phyloP scores from a whole-genome alignment of 2,329 filamentous ascomycete species.

The Fusarium sulawesiense region DNA sequence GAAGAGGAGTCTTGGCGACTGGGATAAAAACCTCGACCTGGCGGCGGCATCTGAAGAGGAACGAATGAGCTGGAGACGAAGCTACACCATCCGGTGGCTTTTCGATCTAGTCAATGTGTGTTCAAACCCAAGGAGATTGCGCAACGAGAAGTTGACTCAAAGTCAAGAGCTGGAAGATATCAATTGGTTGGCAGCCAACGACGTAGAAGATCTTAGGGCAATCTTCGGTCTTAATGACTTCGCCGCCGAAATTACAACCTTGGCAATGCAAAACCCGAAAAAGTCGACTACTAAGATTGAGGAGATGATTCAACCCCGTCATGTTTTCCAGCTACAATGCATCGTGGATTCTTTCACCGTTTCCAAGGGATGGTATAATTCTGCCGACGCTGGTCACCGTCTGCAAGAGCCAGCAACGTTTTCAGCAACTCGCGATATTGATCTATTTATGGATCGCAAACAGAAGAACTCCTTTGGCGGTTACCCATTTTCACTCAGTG shows the following conservation, averaged over 20 bases:
- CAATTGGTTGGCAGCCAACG: neutral
- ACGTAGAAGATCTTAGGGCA: neutral
- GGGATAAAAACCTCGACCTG: slow-evolving; percentile 57
- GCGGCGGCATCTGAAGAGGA: slow-evolving; percentile 52
- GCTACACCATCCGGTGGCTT: slow-evolving; percentile 63
- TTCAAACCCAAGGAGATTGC: slow-evolving; percentile 34
- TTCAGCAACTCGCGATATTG: slow-evolving; percentile 54
- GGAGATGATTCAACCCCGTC: slow-evolving; percentile 57
- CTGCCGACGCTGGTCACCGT: slow-evolving; percentile 50
- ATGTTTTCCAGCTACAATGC: slow-evolving; percentile 63
- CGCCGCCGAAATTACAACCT: slow-evolving; percentile 55
- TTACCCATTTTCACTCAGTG: neutral
- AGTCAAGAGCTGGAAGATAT: neutral
- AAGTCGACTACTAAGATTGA: slow-evolving; percentile 48
- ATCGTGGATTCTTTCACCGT: slow-evolving; percentile 61
- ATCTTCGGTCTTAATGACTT: slow-evolving; percentile 61
- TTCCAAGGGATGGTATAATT: slow-evolving; percentile 57
- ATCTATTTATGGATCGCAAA: slow-evolving; percentile 56
- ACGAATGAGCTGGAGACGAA: slow-evolving; percentile 58
- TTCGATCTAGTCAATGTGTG: slow-evolving; percentile 63
- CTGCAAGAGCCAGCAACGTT: slow-evolving; percentile 53
- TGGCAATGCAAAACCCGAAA: slow-evolving; percentile 58
- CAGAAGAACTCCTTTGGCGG: slow-evolving; percentile 38
- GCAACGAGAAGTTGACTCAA: neutral
- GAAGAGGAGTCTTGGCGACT: slow-evolving; percentile 52